A percentile compares a stretch with the other conserved stretches of the same genome.
phyloP scores from a whole-genome alignment of 2,329 filamentous ascomycete species.

The Cladosporium sp. region DNA sequence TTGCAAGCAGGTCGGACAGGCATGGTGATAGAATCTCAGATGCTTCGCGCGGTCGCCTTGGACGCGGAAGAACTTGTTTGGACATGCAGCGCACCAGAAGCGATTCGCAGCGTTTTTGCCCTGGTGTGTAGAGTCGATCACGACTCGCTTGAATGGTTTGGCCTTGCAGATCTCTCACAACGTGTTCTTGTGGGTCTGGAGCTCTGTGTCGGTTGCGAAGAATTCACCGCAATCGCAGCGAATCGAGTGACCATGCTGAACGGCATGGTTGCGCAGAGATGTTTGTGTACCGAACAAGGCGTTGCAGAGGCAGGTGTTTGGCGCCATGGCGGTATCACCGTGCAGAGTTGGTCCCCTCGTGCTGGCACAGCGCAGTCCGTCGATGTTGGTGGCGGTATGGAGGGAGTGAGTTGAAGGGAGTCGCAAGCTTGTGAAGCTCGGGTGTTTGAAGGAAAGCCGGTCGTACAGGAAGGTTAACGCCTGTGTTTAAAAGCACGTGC shows the following conservation, averaged over 20 bases:
- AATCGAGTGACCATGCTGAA: neutral
- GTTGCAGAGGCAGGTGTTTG: neutral
- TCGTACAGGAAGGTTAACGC: too few relatives aligned
- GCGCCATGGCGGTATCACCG: neutral
- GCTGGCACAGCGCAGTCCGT: too few relatives aligned
- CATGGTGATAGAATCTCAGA: neutral
- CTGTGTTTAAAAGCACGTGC: too few relatives aligned
- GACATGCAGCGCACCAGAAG: too few relatives aligned
- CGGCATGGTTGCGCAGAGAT: neutral
- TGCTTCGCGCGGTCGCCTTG: neutral
- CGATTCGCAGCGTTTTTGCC: too few relatives aligned
- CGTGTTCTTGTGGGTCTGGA: neutral
- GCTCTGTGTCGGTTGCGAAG: neutral
- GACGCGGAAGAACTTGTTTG: neutral
- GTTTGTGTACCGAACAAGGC: neutral
- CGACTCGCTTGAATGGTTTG: neutral
- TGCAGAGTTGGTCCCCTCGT: too few relatives aligned
- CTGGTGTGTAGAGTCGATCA: neutral
- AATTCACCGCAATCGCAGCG: neutral
- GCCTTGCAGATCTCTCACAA: neutral
- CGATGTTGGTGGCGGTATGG: too few relatives aligned
- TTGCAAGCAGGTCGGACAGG: constrained; percentile 22
- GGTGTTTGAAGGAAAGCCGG: too few relatives aligned
- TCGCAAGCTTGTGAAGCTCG: too few relatives aligned
- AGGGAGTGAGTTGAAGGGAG: too few relatives aligned